These are phyloP conservation scores for Exophiala sp. DNA, from an alignment of 2,329 filamentous ascomycete species.

Conservation along the genomic window DNA sequence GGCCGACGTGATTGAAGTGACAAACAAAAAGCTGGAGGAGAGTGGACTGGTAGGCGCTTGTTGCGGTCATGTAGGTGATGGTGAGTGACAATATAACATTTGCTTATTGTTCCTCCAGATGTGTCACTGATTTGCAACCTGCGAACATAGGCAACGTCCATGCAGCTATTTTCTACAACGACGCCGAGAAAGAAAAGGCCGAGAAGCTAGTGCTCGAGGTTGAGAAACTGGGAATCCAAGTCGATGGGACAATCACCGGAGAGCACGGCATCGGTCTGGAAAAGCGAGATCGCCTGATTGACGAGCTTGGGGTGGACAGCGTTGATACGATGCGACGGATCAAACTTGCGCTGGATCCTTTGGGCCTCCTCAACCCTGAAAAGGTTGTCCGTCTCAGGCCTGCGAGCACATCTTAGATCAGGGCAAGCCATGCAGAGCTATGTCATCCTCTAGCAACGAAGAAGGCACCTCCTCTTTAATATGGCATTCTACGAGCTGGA, in stretches of 20 bases:
- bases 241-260: constrained; percentile 29
- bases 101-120: too few species aligned
- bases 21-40: constrained; percentile 61
- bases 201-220: constrained; percentile 28
- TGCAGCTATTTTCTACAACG: constrained; percentile 74
- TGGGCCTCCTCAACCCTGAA: constrained; percentile 26
- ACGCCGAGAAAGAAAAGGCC: constrained; percentile 25
- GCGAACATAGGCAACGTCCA: constrained; percentile 90
- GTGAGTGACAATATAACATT: too few species aligned
- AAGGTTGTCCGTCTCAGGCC: constrained; percentile 13
- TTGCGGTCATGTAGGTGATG: constrained; percentile 84
- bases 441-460: too few species aligned
- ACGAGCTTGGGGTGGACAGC: constrained; percentile 24
- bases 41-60: constrained; percentile 76
- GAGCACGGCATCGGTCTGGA: constrained; percentile 29
- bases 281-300: constrained; percentile 20
- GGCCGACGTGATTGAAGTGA: constrained; percentile 47
- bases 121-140: too few species aligned
- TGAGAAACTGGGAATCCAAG: constrained; percentile 20
- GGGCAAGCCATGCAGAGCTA: too few species aligned
- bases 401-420: too few species aligned
- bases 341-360: constrained; percentile 26
- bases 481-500: neutral
- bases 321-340: constrained; percentile 27
- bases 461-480: too few species aligned